Conservation (phyloP, 179 eudicot genomes). For the Beta corolliflora region DNA sequence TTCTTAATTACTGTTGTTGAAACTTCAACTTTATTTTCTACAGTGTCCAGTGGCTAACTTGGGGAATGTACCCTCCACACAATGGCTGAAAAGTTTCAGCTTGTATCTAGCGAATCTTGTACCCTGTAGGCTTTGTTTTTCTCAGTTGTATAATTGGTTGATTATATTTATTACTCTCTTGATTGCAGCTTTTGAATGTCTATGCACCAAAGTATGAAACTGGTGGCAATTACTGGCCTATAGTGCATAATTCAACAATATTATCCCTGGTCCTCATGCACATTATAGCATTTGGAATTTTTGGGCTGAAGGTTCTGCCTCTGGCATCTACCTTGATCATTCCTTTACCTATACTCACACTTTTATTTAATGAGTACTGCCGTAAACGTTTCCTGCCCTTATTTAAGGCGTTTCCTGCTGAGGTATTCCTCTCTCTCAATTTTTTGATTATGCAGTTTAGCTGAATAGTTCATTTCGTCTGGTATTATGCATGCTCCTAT, state of each 20-base stretch:
- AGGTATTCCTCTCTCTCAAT: slow-evolving; percentile 49
- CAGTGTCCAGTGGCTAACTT: not conserved
- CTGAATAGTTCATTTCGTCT: not conserved
- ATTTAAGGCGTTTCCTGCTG: slow-evolving; percentile 74
- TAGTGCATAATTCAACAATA: slow-evolving; percentile 70
- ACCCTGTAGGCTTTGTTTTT: not conserved
- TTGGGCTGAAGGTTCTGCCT: slow-evolving; percentile 78
- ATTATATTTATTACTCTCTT: not conserved
- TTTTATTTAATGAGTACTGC: slow-evolving; percentile 82
- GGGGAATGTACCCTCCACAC: not conserved
- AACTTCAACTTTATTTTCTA: no score
- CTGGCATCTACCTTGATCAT: slow-evolving; percentile 62
- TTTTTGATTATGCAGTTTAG: not conserved
- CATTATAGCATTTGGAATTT: slow-evolving; percentile 76
- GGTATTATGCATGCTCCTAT: not conserved
- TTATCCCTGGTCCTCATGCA: slow-evolving; percentile 88
- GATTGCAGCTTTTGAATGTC: slow-evolving; percentile 77
- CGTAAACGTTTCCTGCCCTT: slow-evolving; percentile 69
- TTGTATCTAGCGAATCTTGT: not conserved
- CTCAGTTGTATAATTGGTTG: not conserved
- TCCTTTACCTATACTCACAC: slow-evolving; percentile 84
- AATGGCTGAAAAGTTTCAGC: not conserved
- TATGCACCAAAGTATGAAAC: slow-evolving; percentile 78
- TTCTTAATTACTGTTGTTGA: not conserved
- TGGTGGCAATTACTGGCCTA: slow-evolving; percentile 87